Percentiles rank a stretch among this genome's conserved stretches.
phyloP scores from a whole-genome alignment of 495 filamentous ascomycete genomes.

The Polyplosphaeria fusca region DNA sequence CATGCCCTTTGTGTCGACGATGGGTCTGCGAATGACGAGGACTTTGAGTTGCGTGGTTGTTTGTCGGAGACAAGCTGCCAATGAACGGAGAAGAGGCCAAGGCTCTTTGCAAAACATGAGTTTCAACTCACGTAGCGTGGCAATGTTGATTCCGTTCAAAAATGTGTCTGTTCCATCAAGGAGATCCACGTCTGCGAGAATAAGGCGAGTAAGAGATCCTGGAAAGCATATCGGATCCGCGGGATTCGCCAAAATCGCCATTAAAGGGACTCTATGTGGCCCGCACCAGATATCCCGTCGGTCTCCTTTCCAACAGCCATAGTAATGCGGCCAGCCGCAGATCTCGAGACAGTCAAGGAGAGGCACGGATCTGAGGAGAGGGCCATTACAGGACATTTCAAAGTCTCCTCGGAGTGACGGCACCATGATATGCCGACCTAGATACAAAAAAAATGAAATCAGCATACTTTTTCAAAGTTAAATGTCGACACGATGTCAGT shows the following conservation, averaged over 20 bases:
- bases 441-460: too few species aligned
- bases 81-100: not conserved
- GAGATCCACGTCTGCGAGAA: conserved; percentile 7
- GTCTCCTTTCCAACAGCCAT: not conserved
- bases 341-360: conserved; percentile 15
- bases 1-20: not conserved
- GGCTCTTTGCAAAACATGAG: not conserved
- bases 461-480: too few species aligned
- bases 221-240: not conserved
- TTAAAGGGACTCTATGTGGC: not conserved
- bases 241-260: conserved; percentile 2
- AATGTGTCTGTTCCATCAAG: not conserved
- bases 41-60: not conserved
- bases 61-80: not conserved
- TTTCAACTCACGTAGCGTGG: conserved; percentile 7
- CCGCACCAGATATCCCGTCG: too few species aligned
- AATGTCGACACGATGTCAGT: too few species aligned
- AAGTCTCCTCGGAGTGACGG: not conserved
- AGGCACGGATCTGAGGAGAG: conserved; percentile 4
- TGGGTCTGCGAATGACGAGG: not conserved
- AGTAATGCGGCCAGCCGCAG: conserved; percentile 3
- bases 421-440: too few species aligned
- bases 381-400: conserved; percentile 4
- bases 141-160: not conserved
- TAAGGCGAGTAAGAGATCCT: conserved; percentile 5